Evolutionary conservation across 768 basidiomycete genomes (phyloP), one percentile per base, ranked within the genome.

Genomic region (Amanita rubescens): DNA sequence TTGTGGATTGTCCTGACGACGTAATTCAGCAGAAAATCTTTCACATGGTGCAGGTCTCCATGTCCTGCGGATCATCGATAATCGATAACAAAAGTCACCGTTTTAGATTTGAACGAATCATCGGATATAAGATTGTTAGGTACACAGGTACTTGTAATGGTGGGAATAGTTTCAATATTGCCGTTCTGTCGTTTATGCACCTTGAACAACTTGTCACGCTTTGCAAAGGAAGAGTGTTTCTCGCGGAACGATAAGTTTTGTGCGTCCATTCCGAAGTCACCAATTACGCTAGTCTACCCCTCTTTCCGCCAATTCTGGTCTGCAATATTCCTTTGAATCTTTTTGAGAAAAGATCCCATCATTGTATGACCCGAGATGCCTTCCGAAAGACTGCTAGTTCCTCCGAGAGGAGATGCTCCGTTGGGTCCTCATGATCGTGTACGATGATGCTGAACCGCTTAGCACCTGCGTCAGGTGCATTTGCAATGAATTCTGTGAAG

Each of bases 251-350:
- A 75, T 11, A 80, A 65, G 58, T 73, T 68, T 11, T 56, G 57
- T 10, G 74, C 75, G 6, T 79, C 80, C 5, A 75, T 63, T 5
- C 80, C 80, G 61, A 78, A 80, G 50, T 73, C 71, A 0, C 79
- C 79, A 35, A 80, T 79, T 1, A 70, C 72, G 51, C 71, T 70
- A 1, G 48, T 55, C 17, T 59, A 0, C 57, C 65, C 14, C 60
- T 56, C 55, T 81, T 80, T 0, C 76, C 74, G 3, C 79, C 78
- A 15, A 69, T 59, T 1, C 76, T 75, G 3, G 74, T 75, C 10
- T 60, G 60, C 20, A 73, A 69, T 17, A 80, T 75, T 0, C 78
- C 78, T 20, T 65, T 61, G 35, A 78, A 49, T 80, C 79, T 14
- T 67, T 51, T 2, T 68, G 60, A 0, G 68, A 60, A 52, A 80